Evolutionary conservation across 495 filamentous ascomycete species (phyloP).

Genomic region (Aspergillus bridgeri): DNA sequence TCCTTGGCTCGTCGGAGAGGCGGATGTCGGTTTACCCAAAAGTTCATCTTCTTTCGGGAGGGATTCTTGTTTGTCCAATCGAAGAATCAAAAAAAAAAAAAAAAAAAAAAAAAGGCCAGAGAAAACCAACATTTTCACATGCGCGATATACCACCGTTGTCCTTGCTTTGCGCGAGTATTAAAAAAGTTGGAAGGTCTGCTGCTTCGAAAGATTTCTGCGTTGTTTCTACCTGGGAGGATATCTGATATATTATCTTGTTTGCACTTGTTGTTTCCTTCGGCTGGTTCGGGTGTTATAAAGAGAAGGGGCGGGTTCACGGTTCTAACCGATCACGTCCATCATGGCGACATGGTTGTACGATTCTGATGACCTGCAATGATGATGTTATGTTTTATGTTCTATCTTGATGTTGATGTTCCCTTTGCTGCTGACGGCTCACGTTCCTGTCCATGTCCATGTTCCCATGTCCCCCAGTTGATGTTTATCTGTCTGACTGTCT

Average conservation of each 20-base stretch:
- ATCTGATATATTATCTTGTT: constrained; percentile 14
- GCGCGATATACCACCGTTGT: neutral
- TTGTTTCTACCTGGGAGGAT: constrained; percentile 4
- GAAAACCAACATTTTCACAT: neutral
- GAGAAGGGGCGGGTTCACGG: constrained; percentile 21
- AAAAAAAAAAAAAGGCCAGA: neutral
- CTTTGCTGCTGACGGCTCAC: neutral
- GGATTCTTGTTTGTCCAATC: neutral
- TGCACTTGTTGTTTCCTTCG: neutral
- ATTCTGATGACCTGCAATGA: constrained; percentile 49
- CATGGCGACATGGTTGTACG: constrained; percentile 47
- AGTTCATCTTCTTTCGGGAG: constrained; percentile 1
- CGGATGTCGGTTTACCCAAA: neutral
- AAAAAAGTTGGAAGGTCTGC: constrained; percentile 19
- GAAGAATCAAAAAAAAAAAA: neutral
- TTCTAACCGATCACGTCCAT: constrained; percentile 26
- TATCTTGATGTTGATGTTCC: constrained; percentile 8
- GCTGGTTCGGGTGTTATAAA: constrained; percentile 14
- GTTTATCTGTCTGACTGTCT: neutral
- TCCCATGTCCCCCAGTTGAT: neutral
- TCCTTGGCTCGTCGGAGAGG: neutral
- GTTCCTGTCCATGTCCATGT: neutral
- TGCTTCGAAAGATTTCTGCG: constrained; percentile 11
- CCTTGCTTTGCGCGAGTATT: neutral
- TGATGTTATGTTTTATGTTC: constrained; percentile 32